Evolutionary conservation across 1,139 yeast species (phyloP), one percentile per base, ranked within the genome.

Genomic region (Yueomyces sp.): DNA sequence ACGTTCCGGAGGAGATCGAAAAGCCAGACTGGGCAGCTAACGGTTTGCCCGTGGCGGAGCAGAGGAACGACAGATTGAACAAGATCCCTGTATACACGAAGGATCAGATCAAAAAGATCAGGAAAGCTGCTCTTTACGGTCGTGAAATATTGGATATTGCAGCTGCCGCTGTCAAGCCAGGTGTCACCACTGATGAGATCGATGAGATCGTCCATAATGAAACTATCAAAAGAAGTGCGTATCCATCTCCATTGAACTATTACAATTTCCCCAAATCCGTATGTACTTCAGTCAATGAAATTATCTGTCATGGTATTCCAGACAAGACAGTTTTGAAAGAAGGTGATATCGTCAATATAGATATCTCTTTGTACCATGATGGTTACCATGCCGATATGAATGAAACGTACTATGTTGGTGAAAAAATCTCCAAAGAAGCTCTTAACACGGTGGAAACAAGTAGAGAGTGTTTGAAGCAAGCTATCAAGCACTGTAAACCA

Each of bases 331-430:
- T 77, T 36, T 70, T 93, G 49, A 67, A 85, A 60, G 97, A 91
- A 55, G 98, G 99, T 42, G 99, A 93, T 61, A 91, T 93, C 52
- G 72, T 93, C 50, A 93, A 93, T 61, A 68, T 93, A 51, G 99
- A 93, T 61, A 86, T 93, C 41, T 73, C 96, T 3, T 64, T 93
- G 44, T 91, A 73, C 67, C 76, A 82, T 63, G 76, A 82, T 53
- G 98, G 98, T 1, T 77, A 79, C 66, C 97, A 93, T 65, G 81
- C 96, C 3, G 99, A 93, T 64, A 69, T 93, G 61, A 93, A 93
- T 63, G 98, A 91, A 64, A 93, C 98, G 1, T 91, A 89, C 63
- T 93, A 91, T 59, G 95, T 93, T 28, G 98, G 98, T 9, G 96
- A 86, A 43, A 82, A 83, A 63, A 87, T 95, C 38, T 78, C 75